A percentile compares a stretch with the other conserved stretches of the same genome.
phyloP scores from a whole-genome alignment of 306 rosid species.

The Canavalia ensiformis region DNA sequence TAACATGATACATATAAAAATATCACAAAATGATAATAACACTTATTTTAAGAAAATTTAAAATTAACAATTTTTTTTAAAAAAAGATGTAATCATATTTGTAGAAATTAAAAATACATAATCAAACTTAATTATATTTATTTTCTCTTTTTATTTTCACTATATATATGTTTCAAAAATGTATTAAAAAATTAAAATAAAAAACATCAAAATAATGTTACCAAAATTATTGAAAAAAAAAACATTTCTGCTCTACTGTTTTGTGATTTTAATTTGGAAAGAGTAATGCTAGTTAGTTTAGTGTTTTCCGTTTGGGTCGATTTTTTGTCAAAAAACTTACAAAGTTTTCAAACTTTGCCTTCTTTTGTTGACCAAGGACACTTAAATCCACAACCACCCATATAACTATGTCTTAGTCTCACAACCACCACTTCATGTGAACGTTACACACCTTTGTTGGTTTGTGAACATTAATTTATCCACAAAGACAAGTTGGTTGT shows the following conservation, averaged over 20 bases:
- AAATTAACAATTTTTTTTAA: too few species aligned
- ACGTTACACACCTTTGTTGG: conserved; percentile 16
- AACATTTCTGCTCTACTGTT: too few species aligned
- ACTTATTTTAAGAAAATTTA: too few species aligned
- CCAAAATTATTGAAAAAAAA: too few species aligned
- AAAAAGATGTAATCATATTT: too few species aligned
- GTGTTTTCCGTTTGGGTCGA: neutral
- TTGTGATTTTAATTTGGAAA: neutral
- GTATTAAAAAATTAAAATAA: too few species aligned
- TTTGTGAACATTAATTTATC: conserved; percentile 36
- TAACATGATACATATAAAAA: too few species aligned
- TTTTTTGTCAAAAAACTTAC: conserved; percentile 42
- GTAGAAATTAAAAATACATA: too few species aligned
- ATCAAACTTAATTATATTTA: too few species aligned
- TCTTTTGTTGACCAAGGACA: conserved; percentile 69
- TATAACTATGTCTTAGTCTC: conserved; percentile 47
- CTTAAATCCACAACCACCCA: conserved; percentile 51
- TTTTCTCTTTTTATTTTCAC: neutral
- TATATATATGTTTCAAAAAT: too few species aligned
- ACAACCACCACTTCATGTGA: conserved; percentile 50
- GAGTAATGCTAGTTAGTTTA: conserved; percentile 49
- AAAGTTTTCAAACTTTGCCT: conserved; percentile 60
- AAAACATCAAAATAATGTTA: too few species aligned
- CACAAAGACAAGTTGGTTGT: neutral
- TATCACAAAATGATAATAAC: too few species aligned